These are phyloP conservation scores for Thymus quinquecostatus DNA, from an alignment of 257 asterid genomes.

Conservation along the genomic window DNA sequence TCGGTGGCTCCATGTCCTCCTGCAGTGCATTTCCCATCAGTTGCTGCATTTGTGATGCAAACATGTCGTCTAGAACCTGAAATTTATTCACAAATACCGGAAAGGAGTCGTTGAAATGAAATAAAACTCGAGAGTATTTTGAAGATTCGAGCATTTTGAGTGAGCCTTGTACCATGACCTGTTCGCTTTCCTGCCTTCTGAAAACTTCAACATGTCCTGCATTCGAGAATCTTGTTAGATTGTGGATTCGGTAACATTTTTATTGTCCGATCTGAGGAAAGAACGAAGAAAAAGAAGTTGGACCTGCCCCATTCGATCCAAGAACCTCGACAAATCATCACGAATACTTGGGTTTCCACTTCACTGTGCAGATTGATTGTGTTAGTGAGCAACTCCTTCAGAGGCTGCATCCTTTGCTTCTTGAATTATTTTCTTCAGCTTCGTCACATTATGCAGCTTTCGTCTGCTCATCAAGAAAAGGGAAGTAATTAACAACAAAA, in stretches of 20 bases:
- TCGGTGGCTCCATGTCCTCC: conserved; percentile 81
- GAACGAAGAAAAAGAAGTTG: too few species aligned
- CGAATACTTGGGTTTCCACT: conserved; percentile 79
- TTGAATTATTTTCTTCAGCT: conserved; percentile 82
- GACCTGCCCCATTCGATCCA: conserved; percentile 99
- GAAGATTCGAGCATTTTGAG: background rate
- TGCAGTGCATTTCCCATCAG: conserved; percentile 77
- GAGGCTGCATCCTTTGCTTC: conserved; percentile 87
- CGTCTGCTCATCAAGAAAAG: conserved; percentile 51
- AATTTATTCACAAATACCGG: too few species aligned
- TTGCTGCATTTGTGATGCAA: conserved; percentile 89
- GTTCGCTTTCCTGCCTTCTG: conserved; percentile 76
- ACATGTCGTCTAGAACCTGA: conserved; percentile 80
- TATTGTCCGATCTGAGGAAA: background rate
- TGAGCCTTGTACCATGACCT: conserved; percentile 73
- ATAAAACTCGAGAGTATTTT: background rate
- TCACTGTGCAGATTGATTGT: conserved; percentile 63
- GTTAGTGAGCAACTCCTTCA: conserved; percentile 71
- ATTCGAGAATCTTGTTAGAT: conserved; percentile 11
- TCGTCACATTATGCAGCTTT: conserved; percentile 71
- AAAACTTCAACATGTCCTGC: conserved; percentile 84
- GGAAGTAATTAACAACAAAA: background rate
- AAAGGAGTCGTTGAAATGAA: background rate
- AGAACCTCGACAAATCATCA: conserved; percentile 73
- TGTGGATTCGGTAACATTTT: background rate